These are phyloP conservation scores for Globisporangium ultimum DNA, from an alignment of 352 stramenopile genomes.

Conservation along the genomic window DNA sequence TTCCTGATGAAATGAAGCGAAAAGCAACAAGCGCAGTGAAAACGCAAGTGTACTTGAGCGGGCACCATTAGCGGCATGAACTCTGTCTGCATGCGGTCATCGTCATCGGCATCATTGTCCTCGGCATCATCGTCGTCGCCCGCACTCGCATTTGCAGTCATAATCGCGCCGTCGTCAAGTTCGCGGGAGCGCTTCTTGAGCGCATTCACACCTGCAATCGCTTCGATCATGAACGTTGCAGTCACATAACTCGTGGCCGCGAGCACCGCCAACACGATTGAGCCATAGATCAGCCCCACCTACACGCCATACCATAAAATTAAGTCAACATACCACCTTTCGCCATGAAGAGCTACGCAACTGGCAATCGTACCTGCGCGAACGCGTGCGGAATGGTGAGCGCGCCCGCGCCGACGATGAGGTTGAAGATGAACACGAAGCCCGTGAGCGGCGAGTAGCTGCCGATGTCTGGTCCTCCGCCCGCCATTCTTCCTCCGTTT, in stretches of 20 bases:
- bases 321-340: background rate
- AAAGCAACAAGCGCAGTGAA: slow-evolving; percentile 2
- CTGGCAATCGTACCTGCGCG: slow-evolving; percentile 44
- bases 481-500: slow-evolving; percentile 35
- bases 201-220: slow-evolving; percentile 78
- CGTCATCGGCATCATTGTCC: slow-evolving; percentile 35
- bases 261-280: slow-evolving; percentile 51
- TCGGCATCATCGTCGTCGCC: slow-evolving; percentile 19
- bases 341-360: background rate
- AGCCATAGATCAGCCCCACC: slow-evolving; percentile 75
- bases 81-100: slow-evolving; percentile 36
- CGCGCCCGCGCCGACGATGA: slow-evolving; percentile 83
- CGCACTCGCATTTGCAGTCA: background rate
- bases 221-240: slow-evolving; percentile 83
- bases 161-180: slow-evolving; percentile 11
- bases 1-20: background rate
- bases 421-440: slow-evolving; percentile 92
- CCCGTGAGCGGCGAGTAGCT: slow-evolving; percentile 85
- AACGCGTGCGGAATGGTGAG: slow-evolving; percentile 87
- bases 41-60: slow-evolving; percentile 46
- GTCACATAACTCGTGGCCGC: slow-evolving; percentile 77
- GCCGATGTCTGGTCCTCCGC: slow-evolving; percentile 40
- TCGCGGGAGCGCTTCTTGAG: slow-evolving; percentile 54
- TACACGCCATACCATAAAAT: slow-evolving; percentile 12
- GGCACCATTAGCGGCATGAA: slow-evolving; percentile 80